Percentiles rank a stretch among this genome's conserved stretches.
These are phyloP conservation scores for Pythium dissotocum DNA, from an alignment of 352 stramenopile genomes.

Conservation along the genomic window DNA sequence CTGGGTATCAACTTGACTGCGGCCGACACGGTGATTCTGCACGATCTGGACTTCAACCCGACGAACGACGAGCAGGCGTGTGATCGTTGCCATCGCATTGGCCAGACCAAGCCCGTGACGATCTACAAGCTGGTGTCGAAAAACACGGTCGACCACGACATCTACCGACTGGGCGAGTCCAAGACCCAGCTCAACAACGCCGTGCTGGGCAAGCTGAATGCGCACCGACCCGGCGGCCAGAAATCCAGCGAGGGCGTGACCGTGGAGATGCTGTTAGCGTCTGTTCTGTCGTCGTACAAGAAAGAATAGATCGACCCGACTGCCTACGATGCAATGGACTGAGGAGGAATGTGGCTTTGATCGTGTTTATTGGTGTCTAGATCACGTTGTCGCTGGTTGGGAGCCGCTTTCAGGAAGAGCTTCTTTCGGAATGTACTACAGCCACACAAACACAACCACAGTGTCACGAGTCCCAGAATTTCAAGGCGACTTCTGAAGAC, in stretches of 20 bases:
- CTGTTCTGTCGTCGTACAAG: slow-evolving; percentile 79
- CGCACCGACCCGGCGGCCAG: slow-evolving; percentile 39
- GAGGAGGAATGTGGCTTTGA: neutral
- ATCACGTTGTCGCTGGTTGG: neutral
- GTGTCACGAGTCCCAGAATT: neutral
- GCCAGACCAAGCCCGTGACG: slow-evolving; percentile 85
- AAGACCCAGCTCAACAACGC: slow-evolving; percentile 90
- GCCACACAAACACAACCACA: neutral
- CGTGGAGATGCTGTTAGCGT: slow-evolving; percentile 81
- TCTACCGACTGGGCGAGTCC: slow-evolving; percentile 81
- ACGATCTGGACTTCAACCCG: slow-evolving; percentile 88
- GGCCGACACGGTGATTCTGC: slow-evolving; percentile 88
- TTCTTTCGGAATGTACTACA: slow-evolving; percentile 19
- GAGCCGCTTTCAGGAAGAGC: neutral
- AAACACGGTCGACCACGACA: slow-evolving; percentile 92
- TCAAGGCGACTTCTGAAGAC: neutral
- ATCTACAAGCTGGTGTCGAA: slow-evolving; percentile 94
- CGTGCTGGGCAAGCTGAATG: slow-evolving; percentile 83
- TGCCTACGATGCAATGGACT: neutral
- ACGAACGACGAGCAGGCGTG: slow-evolving; percentile 86
- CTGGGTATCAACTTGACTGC: slow-evolving; percentile 98
- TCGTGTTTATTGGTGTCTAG: neutral
- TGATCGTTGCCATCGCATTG: slow-evolving; percentile 90
- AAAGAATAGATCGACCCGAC: slow-evolving; percentile 31
- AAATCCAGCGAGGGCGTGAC: slow-evolving; percentile 43